These are phyloP conservation scores for Peniophora sp. DNA, from an alignment of 1,284 basidiomycete genomes.

Conservation along the genomic window DNA sequence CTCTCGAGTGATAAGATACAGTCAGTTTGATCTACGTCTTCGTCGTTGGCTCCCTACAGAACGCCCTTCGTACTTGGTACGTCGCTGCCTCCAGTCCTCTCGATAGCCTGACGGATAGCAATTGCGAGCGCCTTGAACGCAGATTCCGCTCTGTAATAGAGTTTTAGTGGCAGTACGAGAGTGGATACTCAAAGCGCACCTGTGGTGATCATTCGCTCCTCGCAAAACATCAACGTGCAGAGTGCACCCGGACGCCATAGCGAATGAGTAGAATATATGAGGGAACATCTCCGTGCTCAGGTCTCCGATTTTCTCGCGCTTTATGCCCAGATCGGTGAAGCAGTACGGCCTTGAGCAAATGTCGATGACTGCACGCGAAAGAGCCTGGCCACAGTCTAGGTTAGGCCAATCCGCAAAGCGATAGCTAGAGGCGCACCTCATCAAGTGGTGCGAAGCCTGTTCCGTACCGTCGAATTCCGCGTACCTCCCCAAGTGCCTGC, in stretches of 20 bases:
- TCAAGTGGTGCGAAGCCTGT: constrained; percentile 96
- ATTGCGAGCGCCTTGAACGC: constrained; percentile 97
- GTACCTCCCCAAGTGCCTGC: constrained; percentile 89
- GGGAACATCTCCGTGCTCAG: constrained; percentile 97
- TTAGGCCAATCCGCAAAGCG: neutral
- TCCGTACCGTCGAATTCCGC: constrained; percentile 93
- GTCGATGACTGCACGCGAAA: constrained; percentile 94
- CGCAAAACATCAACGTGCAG: constrained; percentile 91
- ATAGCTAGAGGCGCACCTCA: constrained; percentile 52
- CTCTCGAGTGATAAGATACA: too few species aligned
- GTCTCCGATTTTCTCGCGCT: constrained; percentile 96
- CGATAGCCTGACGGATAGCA: constrained; percentile 91
- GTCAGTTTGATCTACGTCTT: too few species aligned
- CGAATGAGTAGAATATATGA: constrained; percentile 90
- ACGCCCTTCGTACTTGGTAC: constrained; percentile 98
- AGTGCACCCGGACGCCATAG: constrained; percentile 85
- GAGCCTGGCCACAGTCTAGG: constrained; percentile 48
- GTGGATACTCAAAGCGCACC: constrained; percentile 46
- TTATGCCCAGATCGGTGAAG: constrained; percentile 83
- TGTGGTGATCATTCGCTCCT: constrained; percentile 97
- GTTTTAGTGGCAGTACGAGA: too few species aligned
- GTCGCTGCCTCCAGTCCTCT: constrained; percentile 84
- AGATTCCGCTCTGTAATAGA: constrained; percentile 84
- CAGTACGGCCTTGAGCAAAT: constrained; percentile 98
- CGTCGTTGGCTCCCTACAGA: constrained; percentile 35